Conservation (phyloP, 2,329 filamentous ascomycete species). For the Lachnellula willkommii region DNA sequence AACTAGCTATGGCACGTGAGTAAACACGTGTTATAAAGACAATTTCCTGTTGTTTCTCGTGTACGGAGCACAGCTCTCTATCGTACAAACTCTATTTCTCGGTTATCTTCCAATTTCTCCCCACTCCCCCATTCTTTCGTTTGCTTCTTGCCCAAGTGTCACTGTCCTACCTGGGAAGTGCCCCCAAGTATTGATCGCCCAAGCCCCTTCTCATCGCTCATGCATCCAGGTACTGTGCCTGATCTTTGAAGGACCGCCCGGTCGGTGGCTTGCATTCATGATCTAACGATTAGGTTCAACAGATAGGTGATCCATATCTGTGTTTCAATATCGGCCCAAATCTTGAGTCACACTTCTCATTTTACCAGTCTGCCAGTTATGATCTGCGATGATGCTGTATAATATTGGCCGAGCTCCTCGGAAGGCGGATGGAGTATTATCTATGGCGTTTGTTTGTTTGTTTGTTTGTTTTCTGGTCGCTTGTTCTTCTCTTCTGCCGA, state of each 20-base stretch:
- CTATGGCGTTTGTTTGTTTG: too few relatives aligned
- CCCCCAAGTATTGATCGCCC: not conserved
- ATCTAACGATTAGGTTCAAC: not conserved
- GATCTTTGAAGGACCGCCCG: not conserved
- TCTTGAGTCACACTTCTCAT: not conserved
- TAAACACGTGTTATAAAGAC: too few relatives aligned
- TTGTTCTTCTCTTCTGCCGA: too few relatives aligned
- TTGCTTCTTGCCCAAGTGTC: not conserved
- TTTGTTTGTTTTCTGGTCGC: too few relatives aligned
- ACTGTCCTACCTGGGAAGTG: not conserved
- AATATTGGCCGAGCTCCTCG: too few relatives aligned
- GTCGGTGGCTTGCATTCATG: too few relatives aligned
- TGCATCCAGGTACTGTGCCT: not conserved
- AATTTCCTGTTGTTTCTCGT: too few relatives aligned
- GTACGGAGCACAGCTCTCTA: too few relatives aligned
- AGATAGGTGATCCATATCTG: not conserved
- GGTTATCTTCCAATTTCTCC: not conserved
- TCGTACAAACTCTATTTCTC: too few relatives aligned
- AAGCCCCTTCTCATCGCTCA: not conserved
- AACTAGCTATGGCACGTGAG: too few relatives aligned
- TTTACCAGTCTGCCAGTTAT: not conserved
- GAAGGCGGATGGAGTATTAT: too few relatives aligned
- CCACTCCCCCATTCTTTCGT: not conserved
- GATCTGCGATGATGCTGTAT: not conserved
- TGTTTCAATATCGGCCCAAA: too few relatives aligned